phyloP scores from a whole-genome alignment of 164 flowering plant genomes.

The Magnolia sinica region DNA sequence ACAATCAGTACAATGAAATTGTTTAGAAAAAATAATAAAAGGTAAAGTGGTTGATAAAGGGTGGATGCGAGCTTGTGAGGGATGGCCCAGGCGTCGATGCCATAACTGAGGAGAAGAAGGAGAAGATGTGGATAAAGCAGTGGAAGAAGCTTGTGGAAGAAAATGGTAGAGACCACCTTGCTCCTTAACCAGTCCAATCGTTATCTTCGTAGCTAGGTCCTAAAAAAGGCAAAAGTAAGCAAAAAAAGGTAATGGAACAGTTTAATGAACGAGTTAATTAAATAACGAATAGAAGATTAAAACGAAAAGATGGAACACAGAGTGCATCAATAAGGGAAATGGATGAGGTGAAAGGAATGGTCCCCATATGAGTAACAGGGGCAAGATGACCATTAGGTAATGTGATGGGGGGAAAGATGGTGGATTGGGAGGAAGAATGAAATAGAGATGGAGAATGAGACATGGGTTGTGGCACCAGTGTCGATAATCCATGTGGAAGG shows the following conservation, averaged over 20 bases:
- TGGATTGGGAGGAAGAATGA: too few species aligned
- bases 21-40: too few species aligned
- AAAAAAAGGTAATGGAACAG: background rate
- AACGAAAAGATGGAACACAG: background rate
- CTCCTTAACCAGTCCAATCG: background rate
- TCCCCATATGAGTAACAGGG: background rate
- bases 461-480: too few species aligned
- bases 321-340: background rate
- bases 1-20: background rate
- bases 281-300: background rate
- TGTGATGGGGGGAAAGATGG: background rate
- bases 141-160: background rate
- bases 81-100: background rate
- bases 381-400: background rate
- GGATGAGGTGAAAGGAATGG: background rate
- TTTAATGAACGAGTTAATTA: background rate
- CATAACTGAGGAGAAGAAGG: background rate
- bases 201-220: constrained; percentile 1
- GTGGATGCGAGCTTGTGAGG: background rate
- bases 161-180: background rate
- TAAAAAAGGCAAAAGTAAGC: background rate
- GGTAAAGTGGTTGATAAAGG: background rate
- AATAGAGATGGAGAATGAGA: too few species aligned
- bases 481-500: too few species aligned
- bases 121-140: too few species aligned